Evolutionary conservation across 805 yeast genomes (phyloP).

Genomic region (Lachancea meyersii): DNA sequence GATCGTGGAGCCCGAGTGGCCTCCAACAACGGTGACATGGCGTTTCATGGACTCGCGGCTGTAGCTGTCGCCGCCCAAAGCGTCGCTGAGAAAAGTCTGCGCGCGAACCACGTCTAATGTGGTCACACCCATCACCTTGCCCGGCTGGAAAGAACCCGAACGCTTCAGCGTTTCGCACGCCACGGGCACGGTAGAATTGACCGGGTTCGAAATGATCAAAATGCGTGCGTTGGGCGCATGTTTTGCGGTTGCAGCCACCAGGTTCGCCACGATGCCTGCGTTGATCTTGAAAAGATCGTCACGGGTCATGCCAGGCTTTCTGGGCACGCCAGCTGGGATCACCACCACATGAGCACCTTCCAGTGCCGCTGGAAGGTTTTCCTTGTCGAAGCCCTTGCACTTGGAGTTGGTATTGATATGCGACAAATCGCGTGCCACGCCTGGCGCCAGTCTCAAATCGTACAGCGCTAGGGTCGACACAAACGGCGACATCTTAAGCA

Average conservation of each 20-base stretch:
- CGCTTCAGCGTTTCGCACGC: slow-evolving; percentile 72
- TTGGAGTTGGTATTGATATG: slow-evolving; percentile 72
- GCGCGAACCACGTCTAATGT: slow-evolving; percentile 74
- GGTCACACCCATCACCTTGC: slow-evolving; percentile 77
- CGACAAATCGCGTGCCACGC: slow-evolving; percentile 74
- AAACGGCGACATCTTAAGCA: slow-evolving; percentile 64
- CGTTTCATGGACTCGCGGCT: slow-evolving; percentile 41
- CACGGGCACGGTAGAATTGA: slow-evolving; percentile 78
- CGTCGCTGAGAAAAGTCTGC: slow-evolving; percentile 51
- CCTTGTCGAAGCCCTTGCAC: slow-evolving; percentile 60
- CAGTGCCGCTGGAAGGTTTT: slow-evolving; percentile 63
- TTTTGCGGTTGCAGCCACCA: slow-evolving; percentile 63
- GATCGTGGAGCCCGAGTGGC: slow-evolving; percentile 80
- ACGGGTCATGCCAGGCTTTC: slow-evolving; percentile 87
- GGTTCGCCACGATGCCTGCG: slow-evolving; percentile 73
- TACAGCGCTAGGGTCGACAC: slow-evolving; percentile 64
- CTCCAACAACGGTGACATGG: slow-evolving; percentile 72
- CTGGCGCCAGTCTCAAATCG: slow-evolving; percentile 72
- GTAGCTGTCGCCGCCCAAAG: slow-evolving; percentile 11
- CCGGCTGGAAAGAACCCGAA: slow-evolving; percentile 67
- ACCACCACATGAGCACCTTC: slow-evolving; percentile 78
- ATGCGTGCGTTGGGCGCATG: slow-evolving; percentile 63
- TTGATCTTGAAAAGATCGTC: slow-evolving; percentile 80
- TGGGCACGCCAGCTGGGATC: slow-evolving; percentile 86
- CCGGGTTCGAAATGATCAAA: slow-evolving; percentile 71